A percentile compares a stretch with the other conserved stretches of the same genome.
Conservation (phyloP, 192 early-diverging fungal species). For the Linnemannia hyalina region DNA sequence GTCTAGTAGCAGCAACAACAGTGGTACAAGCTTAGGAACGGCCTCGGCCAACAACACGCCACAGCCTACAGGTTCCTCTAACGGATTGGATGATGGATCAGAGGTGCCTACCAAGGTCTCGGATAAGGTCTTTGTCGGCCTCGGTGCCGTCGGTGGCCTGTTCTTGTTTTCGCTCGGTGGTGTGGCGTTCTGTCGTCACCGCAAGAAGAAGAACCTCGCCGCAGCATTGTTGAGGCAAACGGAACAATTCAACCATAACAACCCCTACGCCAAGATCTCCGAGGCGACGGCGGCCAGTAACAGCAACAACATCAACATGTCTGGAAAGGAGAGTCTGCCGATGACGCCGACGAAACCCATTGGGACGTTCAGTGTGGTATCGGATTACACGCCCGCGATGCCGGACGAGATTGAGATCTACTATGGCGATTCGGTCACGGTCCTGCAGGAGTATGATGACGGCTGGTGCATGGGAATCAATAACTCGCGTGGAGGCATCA, state of each 20-base stretch:
- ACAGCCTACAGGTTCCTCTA: not conserved
- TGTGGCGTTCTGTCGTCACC: constrained; percentile 45
- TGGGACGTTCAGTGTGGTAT: constrained; percentile 59
- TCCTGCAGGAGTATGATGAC: constrained; percentile 69
- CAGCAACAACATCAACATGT: not conserved
- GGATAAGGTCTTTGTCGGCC: constrained; percentile 28
- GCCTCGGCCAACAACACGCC: not conserved
- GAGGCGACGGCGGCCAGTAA: constrained; percentile 3
- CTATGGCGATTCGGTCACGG: constrained; percentile 65
- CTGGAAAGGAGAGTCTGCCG: constrained; percentile 27
- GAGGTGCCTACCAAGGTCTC: constrained; percentile 45
- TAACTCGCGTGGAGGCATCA: constrained; percentile 53
- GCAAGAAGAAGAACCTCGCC: constrained; percentile 52
- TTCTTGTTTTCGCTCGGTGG: constrained; percentile 36
- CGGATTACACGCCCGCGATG: constrained; percentile 65
- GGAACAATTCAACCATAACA: constrained; percentile 56
- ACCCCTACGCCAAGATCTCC: constrained; percentile 43
- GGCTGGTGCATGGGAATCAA: constrained; percentile 71
- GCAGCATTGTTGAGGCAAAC: constrained; percentile 43
- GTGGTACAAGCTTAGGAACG: not conserved
- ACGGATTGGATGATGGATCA: constrained; percentile 1
- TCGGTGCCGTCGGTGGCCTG: constrained; percentile 40
- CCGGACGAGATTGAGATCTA: constrained; percentile 71
- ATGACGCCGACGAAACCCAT: constrained; percentile 54
- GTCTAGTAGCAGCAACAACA: not conserved